These are phyloP conservation scores for Thelonectria rubi DNA, from an alignment of 2,329 filamentous ascomycete species.

Conservation along the genomic window DNA sequence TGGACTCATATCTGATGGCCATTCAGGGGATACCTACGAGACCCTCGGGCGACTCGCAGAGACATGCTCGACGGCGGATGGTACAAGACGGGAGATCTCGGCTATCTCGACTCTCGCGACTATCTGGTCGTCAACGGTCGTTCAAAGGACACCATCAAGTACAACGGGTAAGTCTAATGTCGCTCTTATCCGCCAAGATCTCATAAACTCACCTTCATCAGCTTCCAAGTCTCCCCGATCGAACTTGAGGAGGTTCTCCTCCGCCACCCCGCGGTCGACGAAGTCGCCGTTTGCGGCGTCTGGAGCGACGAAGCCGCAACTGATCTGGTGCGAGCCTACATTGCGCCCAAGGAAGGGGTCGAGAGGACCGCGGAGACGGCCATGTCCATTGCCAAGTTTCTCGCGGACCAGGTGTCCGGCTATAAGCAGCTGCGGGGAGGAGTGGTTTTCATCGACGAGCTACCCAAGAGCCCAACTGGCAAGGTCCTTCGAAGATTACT, in stretches of 20 bases:
- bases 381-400: conserved; percentile 12
- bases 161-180: conserved; percentile 4
- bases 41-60: neutral
- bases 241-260: conserved; percentile 24
- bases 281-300: conserved; percentile 14
- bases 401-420: conserved; percentile 7
- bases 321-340: conserved; percentile 5
- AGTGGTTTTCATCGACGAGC: conserved; percentile 6
- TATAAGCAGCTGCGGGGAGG: conserved; percentile 17
- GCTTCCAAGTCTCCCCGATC: conserved; percentile 21
- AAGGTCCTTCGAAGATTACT: conserved; percentile 15
- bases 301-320: neutral
- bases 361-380: neutral
- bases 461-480: conserved; percentile 12
- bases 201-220: conserved; percentile 16
- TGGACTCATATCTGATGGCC: neutral
- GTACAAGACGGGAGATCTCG: neutral
- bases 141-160: conserved; percentile 1
- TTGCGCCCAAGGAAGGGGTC: conserved; percentile 2
- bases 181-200: neutral
- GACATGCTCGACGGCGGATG: neutral
- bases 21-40: neutral
- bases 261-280: conserved; percentile 3
- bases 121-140: neutral
- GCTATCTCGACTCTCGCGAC: neutral